Evolutionary conservation across 1,284 basidiomycete species (phyloP).

Genomic region (Albatrellus sp.): DNA sequence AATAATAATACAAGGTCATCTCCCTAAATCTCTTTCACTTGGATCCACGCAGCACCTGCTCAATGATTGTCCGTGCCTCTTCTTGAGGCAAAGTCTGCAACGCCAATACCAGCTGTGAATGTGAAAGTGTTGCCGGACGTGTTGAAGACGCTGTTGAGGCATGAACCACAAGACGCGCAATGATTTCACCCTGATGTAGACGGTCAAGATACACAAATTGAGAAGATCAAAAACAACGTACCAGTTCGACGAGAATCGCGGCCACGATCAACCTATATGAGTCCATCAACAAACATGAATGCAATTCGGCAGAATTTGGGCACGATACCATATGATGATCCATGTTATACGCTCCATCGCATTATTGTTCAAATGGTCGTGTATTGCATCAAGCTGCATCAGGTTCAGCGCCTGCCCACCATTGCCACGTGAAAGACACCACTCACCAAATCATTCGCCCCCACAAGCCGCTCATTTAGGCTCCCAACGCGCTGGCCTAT

Average conservation of each 20-base stretch:
- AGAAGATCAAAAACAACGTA: too few relatives aligned
- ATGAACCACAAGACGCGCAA: not conserved
- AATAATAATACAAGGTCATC: too few relatives aligned
- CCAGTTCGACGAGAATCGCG: not conserved
- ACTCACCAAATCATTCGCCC: constrained; percentile 80
- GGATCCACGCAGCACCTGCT: too few relatives aligned
- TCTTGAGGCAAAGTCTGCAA: too few relatives aligned
- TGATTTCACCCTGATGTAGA: not conserved
- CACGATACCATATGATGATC: constrained; percentile 80
- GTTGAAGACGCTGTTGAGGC: too few relatives aligned
- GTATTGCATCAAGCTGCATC: constrained; percentile 75
- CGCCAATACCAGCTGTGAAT: too few relatives aligned
- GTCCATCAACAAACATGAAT: not conserved
- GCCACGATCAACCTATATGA: not conserved
- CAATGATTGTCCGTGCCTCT: too few relatives aligned
- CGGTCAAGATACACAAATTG: too few relatives aligned
- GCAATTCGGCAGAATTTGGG: not conserved
- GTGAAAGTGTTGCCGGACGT: too few relatives aligned
- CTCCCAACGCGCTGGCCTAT: constrained; percentile 77
- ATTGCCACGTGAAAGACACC: not conserved
- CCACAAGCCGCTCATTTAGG: constrained; percentile 80
- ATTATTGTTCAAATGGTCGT: constrained; percentile 84
- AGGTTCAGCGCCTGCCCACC: not conserved
- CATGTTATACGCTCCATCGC: constrained; percentile 92
- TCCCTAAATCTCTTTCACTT: too few relatives aligned